phyloP scores from a whole-genome alignment of 164 flowering plant genomes.

The Nymphaea colorata region DNA sequence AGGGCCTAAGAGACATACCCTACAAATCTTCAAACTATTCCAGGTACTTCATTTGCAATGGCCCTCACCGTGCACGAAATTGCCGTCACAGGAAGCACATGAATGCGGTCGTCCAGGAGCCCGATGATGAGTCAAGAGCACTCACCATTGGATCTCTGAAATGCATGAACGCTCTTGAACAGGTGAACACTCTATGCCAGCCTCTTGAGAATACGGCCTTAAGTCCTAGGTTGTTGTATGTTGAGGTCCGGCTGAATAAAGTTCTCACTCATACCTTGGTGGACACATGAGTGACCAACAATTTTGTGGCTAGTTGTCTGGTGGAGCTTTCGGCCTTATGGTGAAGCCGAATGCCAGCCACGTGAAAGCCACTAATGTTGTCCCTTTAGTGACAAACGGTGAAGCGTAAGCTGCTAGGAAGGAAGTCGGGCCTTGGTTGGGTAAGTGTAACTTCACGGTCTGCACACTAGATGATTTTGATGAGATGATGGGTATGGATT shows the following conservation, averaged over 20 bases:
- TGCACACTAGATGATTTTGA: not conserved
- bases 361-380: slow-evolving; percentile 2
- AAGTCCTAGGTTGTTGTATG: not conserved
- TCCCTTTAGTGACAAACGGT: not conserved
- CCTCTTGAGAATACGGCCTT: not conserved
- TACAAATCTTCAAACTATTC: not conserved
- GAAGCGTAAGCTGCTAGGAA: not conserved
- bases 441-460: not conserved
- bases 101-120: not conserved
- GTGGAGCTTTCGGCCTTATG: not conserved
- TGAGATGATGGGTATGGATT: not conserved
- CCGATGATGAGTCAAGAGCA: not conserved
- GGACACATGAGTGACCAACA: slow-evolving; percentile 5
- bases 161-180: not conserved
- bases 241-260: not conserved
- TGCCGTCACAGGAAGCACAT: not conserved
- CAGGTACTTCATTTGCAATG: slow-evolving; percentile 1
- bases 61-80: not conserved
- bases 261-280: not conserved
- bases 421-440: not conserved
- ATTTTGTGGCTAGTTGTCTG: not conserved
- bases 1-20: no score
- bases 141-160: not conserved
- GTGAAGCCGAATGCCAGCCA: not conserved
- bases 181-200: not conserved